Percentiles rank a stretch among this genome's conserved stretches.
These are phyloP conservation scores for Aspergillus unguis DNA, from an alignment of 2,329 filamentous ascomycete genomes.

Conservation along the genomic window DNA sequence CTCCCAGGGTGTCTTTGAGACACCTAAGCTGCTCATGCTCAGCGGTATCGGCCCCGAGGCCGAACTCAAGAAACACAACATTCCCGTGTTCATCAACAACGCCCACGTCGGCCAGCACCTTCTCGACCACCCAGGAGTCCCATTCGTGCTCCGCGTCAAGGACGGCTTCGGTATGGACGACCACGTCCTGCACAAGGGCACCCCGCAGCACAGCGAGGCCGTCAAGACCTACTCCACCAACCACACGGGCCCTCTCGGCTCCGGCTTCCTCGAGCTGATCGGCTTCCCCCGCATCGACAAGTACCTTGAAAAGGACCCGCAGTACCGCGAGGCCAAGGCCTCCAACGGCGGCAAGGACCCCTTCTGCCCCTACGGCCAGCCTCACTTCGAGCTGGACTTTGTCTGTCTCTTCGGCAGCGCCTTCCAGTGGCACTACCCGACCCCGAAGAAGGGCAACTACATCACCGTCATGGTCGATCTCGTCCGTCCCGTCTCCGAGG, in stretches of 20 bases:
- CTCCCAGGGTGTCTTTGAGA: constrained; percentile 51
- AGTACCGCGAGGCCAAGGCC: constrained; percentile 47
- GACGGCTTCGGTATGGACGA: constrained; percentile 43
- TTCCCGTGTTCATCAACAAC: constrained; percentile 31
- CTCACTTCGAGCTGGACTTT: constrained; percentile 63
- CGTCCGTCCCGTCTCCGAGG: constrained; percentile 46
- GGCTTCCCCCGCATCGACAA: constrained; percentile 43
- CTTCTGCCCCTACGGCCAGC: constrained; percentile 56
- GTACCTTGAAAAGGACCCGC: constrained; percentile 35
- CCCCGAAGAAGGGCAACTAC: constrained; percentile 47
- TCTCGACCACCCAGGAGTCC: constrained; percentile 41
- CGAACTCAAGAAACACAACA: constrained; percentile 37
- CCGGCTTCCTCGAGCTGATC: constrained; percentile 51
- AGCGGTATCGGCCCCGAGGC: constrained; percentile 46
- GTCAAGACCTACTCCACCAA: constrained; percentile 38
- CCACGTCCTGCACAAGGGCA: constrained; percentile 38
- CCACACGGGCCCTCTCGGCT: constrained; percentile 41
- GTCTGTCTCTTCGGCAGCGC: constrained; percentile 55
- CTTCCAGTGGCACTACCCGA: constrained; percentile 51
- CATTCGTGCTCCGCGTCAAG: constrained; percentile 43
- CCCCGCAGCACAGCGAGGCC: constrained; percentile 27
- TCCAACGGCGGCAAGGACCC: constrained; percentile 48
- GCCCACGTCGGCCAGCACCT: constrained; percentile 32
- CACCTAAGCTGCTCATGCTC: constrained; percentile 52
- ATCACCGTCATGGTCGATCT: constrained; percentile 57